A percentile compares a stretch with the other conserved stretches of the same genome.
Conservation (phyloP, 2,329 filamentous ascomycete genomes). For the Fonsecaea monophora region DNA sequence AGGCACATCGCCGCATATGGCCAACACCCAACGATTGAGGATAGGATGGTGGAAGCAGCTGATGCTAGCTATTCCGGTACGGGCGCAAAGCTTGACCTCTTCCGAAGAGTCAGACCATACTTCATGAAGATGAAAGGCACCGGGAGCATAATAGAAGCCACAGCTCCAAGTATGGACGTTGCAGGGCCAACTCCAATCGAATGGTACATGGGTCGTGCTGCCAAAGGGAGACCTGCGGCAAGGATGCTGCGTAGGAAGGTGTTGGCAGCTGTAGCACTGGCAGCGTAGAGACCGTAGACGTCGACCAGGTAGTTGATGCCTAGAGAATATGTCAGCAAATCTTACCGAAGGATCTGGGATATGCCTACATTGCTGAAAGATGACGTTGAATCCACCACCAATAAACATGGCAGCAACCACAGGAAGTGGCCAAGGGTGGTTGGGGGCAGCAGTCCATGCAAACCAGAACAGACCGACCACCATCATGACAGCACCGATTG, state of each 20-base stretch:
- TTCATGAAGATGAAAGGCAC: constrained; percentile 57
- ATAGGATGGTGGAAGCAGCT: background rate
- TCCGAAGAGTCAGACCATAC: constrained; percentile 50
- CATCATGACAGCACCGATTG: constrained; percentile 54
- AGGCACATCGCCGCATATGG: background rate
- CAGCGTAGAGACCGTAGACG: constrained; percentile 50
- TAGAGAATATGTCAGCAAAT: constrained; percentile 8
- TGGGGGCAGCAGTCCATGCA: constrained; percentile 50
- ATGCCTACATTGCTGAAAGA: constrained; percentile 41
- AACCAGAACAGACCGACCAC: constrained; percentile 54
- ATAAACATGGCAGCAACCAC: constrained; percentile 50
- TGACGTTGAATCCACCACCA: constrained; percentile 48
- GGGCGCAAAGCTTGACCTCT: constrained; percentile 54
- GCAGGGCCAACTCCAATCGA: constrained; percentile 52
- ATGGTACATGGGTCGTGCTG: constrained; percentile 51
- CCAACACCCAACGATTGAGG: background rate
- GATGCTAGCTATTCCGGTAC: constrained; percentile 20
- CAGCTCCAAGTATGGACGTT: constrained; percentile 50
- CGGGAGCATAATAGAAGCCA: constrained; percentile 50
- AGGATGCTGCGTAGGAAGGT: constrained; percentile 52
- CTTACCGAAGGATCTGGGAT: background rate
- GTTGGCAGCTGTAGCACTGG: constrained; percentile 52
- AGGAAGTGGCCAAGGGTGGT: constrained; percentile 46
- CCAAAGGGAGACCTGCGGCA: constrained; percentile 48
- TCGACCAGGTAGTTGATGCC: constrained; percentile 57